phyloP scores from a whole-genome alignment of 257 asterid genomes.

The Handroanthus guayacan region DNA sequence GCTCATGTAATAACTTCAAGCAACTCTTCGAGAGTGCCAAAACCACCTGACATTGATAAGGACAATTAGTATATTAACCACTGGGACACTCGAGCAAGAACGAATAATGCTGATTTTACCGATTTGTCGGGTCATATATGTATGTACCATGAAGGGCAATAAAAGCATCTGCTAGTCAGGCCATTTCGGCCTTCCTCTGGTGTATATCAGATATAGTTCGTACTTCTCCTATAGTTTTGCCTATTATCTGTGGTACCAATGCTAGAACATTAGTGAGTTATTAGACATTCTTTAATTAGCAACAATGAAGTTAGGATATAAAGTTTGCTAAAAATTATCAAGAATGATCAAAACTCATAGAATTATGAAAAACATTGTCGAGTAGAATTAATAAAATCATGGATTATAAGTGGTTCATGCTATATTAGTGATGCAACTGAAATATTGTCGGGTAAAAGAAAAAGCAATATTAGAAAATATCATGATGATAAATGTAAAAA shows the following conservation, averaged over 20 bases:
- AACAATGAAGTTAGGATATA: too few relatives aligned
- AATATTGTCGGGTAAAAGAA: neutral
- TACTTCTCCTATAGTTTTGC: conserved; percentile 79
- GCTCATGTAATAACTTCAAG: conserved; percentile 99
- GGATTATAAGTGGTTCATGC: neutral
- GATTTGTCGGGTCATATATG: neutral
- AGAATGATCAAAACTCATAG: too few relatives aligned
- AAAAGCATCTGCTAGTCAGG: conserved; percentile 93
- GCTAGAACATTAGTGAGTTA: neutral
- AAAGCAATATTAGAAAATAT: neutral
- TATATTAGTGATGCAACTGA: neutral
- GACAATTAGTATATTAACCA: neutral
- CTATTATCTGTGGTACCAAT: conserved; percentile 60
- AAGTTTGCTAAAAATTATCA: too few relatives aligned
- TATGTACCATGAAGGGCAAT: conserved; percentile 90
- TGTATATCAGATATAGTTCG: conserved; percentile 92
- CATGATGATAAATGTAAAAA: neutral
- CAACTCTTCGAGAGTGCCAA: conserved; percentile 98
- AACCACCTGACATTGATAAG: conserved; percentile 66
- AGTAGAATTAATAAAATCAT: too few relatives aligned
- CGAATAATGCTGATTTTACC: neutral
- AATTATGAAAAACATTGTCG: too few relatives aligned
- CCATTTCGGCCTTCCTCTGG: conserved; percentile 97
- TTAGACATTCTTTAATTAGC: neutral
- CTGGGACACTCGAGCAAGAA: neutral